These are phyloP conservation scores for Claviceps sp. DNA, from an alignment of 2,329 filamentous ascomycete species.

Conservation along the genomic window DNA sequence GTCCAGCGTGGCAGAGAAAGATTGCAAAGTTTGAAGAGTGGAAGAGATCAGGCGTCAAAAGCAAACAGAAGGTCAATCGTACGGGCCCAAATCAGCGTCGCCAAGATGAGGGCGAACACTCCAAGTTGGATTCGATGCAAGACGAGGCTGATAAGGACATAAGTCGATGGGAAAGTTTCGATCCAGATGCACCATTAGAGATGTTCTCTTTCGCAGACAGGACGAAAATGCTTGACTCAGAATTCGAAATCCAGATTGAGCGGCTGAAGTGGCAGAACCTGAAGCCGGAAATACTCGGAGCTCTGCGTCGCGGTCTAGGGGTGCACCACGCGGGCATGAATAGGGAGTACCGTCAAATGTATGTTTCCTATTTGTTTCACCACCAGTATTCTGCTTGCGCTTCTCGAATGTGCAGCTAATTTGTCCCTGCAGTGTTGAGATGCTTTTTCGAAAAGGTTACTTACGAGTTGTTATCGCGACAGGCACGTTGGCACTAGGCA, in stretches of 20 bases:
- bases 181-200: constrained; percentile 49
- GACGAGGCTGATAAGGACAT: background rate
- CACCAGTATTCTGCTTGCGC: background rate
- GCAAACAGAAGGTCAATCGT: constrained; percentile 7
- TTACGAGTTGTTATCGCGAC: constrained; percentile 61
- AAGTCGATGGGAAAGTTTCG: constrained; percentile 38
- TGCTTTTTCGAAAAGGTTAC: constrained; percentile 60
- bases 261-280: constrained; percentile 34
- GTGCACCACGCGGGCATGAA: constrained; percentile 75
- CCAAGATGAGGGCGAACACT: background rate
- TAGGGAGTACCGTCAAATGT: constrained; percentile 56
- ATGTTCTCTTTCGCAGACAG: constrained; percentile 54
- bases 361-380: constrained; percentile 14
- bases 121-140: background rate
- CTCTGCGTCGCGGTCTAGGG: constrained; percentile 54
- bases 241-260: constrained; percentile 41
- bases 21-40: constrained; percentile 32
- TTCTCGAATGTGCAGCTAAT: constrained; percentile 3
- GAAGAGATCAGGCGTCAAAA: constrained; percentile 35
- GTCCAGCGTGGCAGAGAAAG: constrained; percentile 46
- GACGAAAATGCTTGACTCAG: constrained; percentile 41
- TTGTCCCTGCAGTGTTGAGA: constrained; percentile 40
- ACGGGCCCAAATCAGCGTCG: background rate
- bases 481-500: constrained; percentile 61
- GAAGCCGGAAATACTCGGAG: constrained; percentile 39